Conservation (phyloP, 2,329 filamentous ascomycete species). For the Alternaria sp. region DNA sequence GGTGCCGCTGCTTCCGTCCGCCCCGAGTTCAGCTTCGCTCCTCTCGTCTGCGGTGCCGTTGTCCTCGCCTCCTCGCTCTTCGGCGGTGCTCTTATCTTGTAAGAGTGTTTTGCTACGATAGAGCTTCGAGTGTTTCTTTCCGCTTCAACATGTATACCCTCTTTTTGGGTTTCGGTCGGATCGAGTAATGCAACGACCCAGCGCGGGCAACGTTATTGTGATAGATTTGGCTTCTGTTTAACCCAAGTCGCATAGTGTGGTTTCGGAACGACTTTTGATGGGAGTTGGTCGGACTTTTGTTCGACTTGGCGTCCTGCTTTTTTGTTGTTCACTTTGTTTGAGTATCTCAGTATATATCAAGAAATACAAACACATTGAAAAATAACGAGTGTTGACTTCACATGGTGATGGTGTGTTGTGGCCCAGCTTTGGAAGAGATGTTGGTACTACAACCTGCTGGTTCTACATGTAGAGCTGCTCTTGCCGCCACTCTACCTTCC, state of each 20-base stretch:
- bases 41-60: slow-evolving; percentile 61
- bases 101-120: slow-evolving; percentile 7
- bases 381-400: neutral
- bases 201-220: slow-evolving; percentile 38
- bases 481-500: too few species aligned
- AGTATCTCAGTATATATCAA: slow-evolving; percentile 5
- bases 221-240: slow-evolving; percentile 3
- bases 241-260: neutral
- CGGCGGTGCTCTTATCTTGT: slow-evolving; percentile 59
- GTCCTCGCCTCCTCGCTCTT: slow-evolving; percentile 63
- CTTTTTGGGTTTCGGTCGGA: slow-evolving; percentile 1
- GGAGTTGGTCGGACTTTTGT: neutral
- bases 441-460: too few species aligned
- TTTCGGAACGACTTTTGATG: neutral
- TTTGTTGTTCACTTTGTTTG: neutral
- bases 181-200: slow-evolving; percentile 39
- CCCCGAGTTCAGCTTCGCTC: slow-evolving; percentile 59
- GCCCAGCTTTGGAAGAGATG: too few species aligned
- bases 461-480: too few species aligned
- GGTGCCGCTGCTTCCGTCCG: slow-evolving; percentile 57
- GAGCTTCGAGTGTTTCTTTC: neutral
- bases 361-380: slow-evolving; percentile 3
- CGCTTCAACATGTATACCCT: neutral
- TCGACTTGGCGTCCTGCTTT: neutral
- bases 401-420: neutral